Evolutionary conservation across 805 yeast genomes (phyloP), one percentile per base, ranked within the genome.

Genomic region (Ogataea paradorogensis): DNA sequence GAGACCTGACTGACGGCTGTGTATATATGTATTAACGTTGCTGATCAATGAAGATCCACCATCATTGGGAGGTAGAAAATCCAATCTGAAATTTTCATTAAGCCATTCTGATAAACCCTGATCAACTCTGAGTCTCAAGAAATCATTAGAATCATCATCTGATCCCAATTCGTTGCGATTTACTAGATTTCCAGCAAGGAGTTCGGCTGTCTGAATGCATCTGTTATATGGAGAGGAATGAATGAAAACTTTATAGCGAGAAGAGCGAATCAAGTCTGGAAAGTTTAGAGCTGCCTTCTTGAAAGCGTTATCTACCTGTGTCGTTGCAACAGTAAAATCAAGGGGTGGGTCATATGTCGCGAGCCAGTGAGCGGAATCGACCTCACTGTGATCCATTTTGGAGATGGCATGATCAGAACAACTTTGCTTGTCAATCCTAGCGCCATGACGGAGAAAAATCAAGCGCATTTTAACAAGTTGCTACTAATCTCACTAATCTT

Each of bases 201-300:
- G 27, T 39, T 63, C 68, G 7, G 64, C 56, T 0, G 74, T 70
- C 47, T 70, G 73, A 5, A 70, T 51, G 46, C 75, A 70, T 43
- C 74, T 46, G 30, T 69, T 59, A 41, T 70, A 70, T 0, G 75
- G 75, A 1, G 74, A 69, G 5, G 67, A 58, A 46, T 70, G 74
- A 4, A 63, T 49, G 18, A 61, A 48, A 3, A 63, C 14, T 23
- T 55, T 37, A 24, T 49, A 35, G 14, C 33, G 31, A 15, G 40
- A 22, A 9, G 36, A 9, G 9, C 22, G 5, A 6, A 23, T n/a
- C 10, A 45, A 18, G 25, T 47, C 38, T 10, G 56, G 38, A 7
- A 60, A 27, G 39, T 59, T 53, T 15, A 55, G 50, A 8, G 55
- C 46, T 9, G 58, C 39, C 30, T 53, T 55, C 29, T 52, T 54